phyloP scores from a whole-genome alignment of 306 rosid genomes.

The Glycine tomentella region DNA sequence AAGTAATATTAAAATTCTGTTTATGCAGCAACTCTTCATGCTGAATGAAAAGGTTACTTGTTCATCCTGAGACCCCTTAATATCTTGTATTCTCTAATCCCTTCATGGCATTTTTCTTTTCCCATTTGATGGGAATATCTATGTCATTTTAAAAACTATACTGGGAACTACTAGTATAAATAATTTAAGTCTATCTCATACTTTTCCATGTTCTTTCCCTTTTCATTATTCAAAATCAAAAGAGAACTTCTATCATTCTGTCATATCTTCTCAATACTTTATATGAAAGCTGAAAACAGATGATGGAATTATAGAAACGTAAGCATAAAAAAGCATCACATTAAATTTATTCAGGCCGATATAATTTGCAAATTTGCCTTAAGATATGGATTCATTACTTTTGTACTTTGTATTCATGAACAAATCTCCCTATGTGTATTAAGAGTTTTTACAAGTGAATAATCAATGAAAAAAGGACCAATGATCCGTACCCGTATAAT shows the following conservation, averaged over 20 bases:
- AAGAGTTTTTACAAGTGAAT: not conserved
- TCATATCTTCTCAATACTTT: not conserved
- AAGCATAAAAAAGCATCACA: slow-evolving; percentile 18
- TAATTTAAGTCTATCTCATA: slow-evolving; percentile 14
- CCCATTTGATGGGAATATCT: slow-evolving; percentile 20
- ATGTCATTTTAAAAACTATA: slow-evolving; percentile 4
- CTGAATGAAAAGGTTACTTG: slow-evolving; percentile 16
- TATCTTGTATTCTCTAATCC: too few species aligned
- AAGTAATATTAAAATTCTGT: slow-evolving; percentile 3
- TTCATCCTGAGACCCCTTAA: not conserved
- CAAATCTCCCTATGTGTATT: not conserved
- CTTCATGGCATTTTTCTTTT: not conserved
- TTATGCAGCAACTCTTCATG: not conserved
- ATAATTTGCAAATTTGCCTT: not conserved
- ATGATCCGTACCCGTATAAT: slow-evolving; percentile 72
- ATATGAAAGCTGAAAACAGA: slow-evolving; percentile 27
- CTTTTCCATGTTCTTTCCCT: slow-evolving; percentile 9
- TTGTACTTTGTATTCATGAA: not conserved
- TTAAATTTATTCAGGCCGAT: not conserved
- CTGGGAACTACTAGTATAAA: not conserved
- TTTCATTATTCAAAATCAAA: slow-evolving; percentile 10
- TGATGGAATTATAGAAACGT: slow-evolving; percentile 30
- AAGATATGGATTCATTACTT: too few species aligned
- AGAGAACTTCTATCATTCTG: not conserved
- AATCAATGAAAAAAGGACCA: slow-evolving; percentile 7